Base-by-base conservation (phyloP, 495 filamentous ascomycete genomes). In the Annulohypoxylon maeteangense region DNA sequence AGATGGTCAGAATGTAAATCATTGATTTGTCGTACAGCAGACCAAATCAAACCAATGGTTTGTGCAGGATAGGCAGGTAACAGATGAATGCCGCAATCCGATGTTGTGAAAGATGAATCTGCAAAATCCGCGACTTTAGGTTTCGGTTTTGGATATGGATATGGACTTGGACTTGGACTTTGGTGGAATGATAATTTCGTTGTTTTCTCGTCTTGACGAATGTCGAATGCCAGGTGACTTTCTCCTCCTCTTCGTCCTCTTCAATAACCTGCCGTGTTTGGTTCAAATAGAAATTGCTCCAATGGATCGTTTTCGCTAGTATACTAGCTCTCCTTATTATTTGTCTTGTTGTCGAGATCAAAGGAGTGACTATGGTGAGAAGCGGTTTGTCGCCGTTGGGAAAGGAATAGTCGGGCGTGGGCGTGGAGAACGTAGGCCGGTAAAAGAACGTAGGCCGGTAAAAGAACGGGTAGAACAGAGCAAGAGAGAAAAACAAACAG, bases 51-150 rank as follows among this genome's bases (percentile, higher is more conserved):
- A 27, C 64, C 53, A 66, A 74, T 70, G 72, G 70, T 77, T 74
- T 70, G 68, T 75, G 75, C 71, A 76, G 38, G 59, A 63, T 67
- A 75, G 75, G 74, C 74, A 68, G 51, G 67, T 47, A 48, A 65
- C 77, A 78, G 66, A 64, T 18, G 54, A 67, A 75, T 78, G 75
- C 53, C 51, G 70, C 59, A 70, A 59, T 56, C 72, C 72, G 69
- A 68, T 51, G 54, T 23, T 64, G 71, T 74, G 59, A 36, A 36
- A 31, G 58, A 32, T 62, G 50, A 59, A 56, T 32, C 62, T 70
- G 58, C 64, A 45, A 62, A 54, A 63, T 66, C 67, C 66, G 40
- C 14, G 61, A 25, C 44, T 25, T 32, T 58, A 32, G 44, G 62
- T 59, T 16, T 27, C 1, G 23, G 23, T 16, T n/a, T 51, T 51